Evolutionary conservation across 1,284 basidiomycete genomes (phyloP), one percentile per base, ranked within the genome.

Genomic region (Cutaneotrichosporon sp.): DNA sequence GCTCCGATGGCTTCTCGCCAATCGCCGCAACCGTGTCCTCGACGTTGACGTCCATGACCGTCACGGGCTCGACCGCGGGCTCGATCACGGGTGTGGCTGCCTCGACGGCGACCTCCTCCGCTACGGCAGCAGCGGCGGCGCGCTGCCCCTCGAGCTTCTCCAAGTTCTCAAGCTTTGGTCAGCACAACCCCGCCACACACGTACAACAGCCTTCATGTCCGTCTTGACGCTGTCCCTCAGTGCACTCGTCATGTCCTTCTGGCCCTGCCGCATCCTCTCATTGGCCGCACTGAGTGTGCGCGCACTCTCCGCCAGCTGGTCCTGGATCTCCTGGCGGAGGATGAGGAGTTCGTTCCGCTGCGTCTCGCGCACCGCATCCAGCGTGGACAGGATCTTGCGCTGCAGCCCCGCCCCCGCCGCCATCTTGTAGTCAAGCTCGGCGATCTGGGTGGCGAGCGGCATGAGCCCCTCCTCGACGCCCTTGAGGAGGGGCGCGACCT

Each of bases 201-300:
- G 22, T 33, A 56, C 55, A 11, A 49, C 20, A 9, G 7, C 16
- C 33, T 27, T 14, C 45, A 45, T 24, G 22, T 53, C 57, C 13
- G 52, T 11, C 50, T 36, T 58, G 29, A 51, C 36, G 11, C 42
- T 52, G 29, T 42, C 36, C 13, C 36, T n/a, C 47, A 52, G 29
- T 4, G 50, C 25, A 7, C 20, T 6, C 14, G 42, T 16, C 42
- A 51, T 45, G 4, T n/a, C 29, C 50, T 58, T 51, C 13, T 42
- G 24, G 3, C 50, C 46, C 57, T 53, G 57, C 25, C 18, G n/a
- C 29, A 55, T 16, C 42, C 24, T 55, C n/a, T 55, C 42, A n/a
- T 31, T 46, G 16, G n/a, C 38, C 1, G 25, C 29, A 52, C n/a
- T 10, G 14, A 47, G 14, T 22, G 25, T 34, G 8, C 51, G 22